Conservation (phyloP, 345 rosid species). For the Boechera divaricarpa region DNA sequence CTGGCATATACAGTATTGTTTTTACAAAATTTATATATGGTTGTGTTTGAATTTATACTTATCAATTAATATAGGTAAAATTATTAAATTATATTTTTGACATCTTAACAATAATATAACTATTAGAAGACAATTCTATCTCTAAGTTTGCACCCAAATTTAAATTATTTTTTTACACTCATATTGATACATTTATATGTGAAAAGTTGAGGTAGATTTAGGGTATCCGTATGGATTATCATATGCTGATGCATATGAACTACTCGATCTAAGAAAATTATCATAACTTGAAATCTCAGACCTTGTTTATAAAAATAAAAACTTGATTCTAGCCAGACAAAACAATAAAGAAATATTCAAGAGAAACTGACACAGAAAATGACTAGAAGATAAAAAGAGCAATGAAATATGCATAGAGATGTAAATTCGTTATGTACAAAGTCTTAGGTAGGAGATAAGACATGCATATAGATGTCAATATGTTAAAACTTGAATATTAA, state of each 20-base stretch:
- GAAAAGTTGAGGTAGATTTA: background rate
- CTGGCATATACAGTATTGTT: background rate
- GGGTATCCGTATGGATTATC: background rate
- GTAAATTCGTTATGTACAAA: conserved; percentile 20
- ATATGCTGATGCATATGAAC: background rate
- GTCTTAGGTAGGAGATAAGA: conserved; percentile 21
- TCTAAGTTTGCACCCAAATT: background rate
- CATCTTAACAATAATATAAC: background rate
- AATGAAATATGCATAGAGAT: background rate
- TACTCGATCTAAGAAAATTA: background rate
- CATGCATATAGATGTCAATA: conserved; percentile 21
- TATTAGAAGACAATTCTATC: no score
- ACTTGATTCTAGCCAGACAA: background rate
- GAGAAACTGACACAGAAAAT: background rate
- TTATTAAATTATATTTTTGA: background rate
- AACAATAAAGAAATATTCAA: background rate
- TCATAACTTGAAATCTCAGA: background rate
- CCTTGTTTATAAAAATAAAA: background rate
- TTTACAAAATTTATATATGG: background rate
- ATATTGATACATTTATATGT: no score
- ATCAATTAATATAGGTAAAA: background rate
- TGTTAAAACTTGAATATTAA: conserved; percentile 5
- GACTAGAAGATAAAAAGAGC: background rate
- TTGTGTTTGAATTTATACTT: background rate
- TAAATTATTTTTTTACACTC: background rate